A percentile compares a stretch with the other conserved stretches of the same genome.
These are phyloP conservation scores for Fusarium domesticum DNA, from an alignment of 2,329 filamentous ascomycete species.

Conservation along the genomic window DNA sequence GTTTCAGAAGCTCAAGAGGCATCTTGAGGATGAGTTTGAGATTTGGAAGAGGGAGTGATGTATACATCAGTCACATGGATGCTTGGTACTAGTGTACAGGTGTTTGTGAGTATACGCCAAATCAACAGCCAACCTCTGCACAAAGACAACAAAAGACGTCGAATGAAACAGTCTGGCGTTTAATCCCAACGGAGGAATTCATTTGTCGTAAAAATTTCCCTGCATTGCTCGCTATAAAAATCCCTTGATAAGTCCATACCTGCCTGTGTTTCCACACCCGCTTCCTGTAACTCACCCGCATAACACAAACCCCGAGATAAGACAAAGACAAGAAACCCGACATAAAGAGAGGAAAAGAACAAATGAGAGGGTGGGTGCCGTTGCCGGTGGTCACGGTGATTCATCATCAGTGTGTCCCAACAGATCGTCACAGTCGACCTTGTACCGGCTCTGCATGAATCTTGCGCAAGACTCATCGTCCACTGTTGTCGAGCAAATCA, in stretches of 20 bases:
- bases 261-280: no score
- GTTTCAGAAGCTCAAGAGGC: constrained; percentile 71
- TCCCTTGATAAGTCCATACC: no score
- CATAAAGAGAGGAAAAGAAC: background rate
- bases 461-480: background rate
- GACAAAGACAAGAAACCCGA: background rate
- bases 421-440: background rate
- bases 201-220: no score
- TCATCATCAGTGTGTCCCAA: background rate
- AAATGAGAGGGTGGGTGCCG: background rate
- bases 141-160: no score
- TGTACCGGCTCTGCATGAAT: background rate
- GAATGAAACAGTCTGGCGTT: no score
- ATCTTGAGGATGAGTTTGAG: constrained; percentile 72
- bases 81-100: constrained; percentile 7
- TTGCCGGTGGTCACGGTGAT: background rate
- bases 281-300: background rate
- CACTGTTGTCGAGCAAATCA: background rate
- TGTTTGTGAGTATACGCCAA: background rate
- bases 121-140: no score
- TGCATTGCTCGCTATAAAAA: no score
- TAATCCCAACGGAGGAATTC: no score
- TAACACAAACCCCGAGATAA: background rate
- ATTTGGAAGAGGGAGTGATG: constrained; percentile 65
- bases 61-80: background rate